phyloP scores from a whole-genome alignment of 2,329 filamentous ascomycete species.

The Zopfia rhizophila region DNA sequence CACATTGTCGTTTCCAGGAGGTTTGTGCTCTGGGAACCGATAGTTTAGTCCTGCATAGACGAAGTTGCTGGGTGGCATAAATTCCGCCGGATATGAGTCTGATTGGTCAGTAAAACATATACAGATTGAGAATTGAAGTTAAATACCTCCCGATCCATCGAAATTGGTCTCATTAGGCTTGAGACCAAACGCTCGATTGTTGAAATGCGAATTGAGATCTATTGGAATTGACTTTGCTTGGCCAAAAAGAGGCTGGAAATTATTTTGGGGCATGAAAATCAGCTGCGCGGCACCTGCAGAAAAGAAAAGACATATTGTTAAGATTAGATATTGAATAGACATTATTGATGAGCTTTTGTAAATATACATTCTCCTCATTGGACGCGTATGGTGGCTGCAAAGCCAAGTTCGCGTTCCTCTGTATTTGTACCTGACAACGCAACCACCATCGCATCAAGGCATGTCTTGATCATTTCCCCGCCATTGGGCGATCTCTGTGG shows the following conservation, averaged over 20 bases:
- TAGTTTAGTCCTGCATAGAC: slow-evolving; percentile 52
- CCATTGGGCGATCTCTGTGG: too few species aligned
- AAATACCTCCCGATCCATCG: slow-evolving; percentile 11
- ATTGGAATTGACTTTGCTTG: slow-evolving; percentile 18
- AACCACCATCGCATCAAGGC: too few species aligned
- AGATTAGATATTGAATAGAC: too few species aligned
- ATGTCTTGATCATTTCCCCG: too few species aligned
- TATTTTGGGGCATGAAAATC: slow-evolving; percentile 28
- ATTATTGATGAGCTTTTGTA: too few species aligned
- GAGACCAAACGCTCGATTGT: slow-evolving; percentile 22
- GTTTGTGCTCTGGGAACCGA: slow-evolving; percentile 49
- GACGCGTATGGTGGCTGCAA: too few species aligned
- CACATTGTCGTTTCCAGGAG: slow-evolving; percentile 47
- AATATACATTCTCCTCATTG: too few species aligned
- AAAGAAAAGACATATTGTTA: too few species aligned
- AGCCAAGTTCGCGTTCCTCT: too few species aligned
- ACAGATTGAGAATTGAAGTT: background rate
- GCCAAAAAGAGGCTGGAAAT: slow-evolving; percentile 18
- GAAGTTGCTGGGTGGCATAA: slow-evolving; percentile 47
- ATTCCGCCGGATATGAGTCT: slow-evolving; percentile 49
- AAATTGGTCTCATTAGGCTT: slow-evolving; percentile 20
- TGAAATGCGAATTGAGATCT: slow-evolving; percentile 9
- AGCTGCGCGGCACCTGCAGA: too few species aligned
- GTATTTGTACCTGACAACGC: too few species aligned
- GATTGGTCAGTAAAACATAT: background rate